Evolutionary conservation across 257 asterid species (phyloP), one percentile per base, ranked within the genome.

Genomic region (Knoxia roxburghii): DNA sequence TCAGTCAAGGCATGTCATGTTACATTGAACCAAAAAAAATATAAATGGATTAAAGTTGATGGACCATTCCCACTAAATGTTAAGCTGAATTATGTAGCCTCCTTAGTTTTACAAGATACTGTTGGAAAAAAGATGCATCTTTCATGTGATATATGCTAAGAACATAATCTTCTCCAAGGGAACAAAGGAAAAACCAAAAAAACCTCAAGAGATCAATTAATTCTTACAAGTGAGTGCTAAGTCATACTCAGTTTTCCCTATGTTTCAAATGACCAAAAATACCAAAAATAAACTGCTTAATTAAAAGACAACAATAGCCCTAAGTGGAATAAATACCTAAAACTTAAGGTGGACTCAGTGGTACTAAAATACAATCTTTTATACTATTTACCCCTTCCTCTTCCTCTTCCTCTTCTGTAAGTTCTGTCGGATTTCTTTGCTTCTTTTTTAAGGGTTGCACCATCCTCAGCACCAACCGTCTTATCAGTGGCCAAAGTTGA

Each of bases 381-480:
- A 57, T 71, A 67, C 69, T 68, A 75, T 69, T 80, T 81, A 63
- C 85, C 83, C 78, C 78, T 84, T 69, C 79, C 83, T 77, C 78
- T 84, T 69, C 79, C 78, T 72, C 80, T 72, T 69, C 83, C 55
- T 77, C 78, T 79, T 39, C 82, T 67, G 64, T 14, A 41, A 67
- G 75, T 65, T 71, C 53, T 82, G 12, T 63, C 72, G 0, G 75
- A 43, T 73, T 70, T 78, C 64, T 78, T 82, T 13, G 65, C 79
- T 64, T 61, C 89, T 58, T 65, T 81, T 77, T 85, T 80, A 67
- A 70, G 56, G 18, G 23, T 62, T 61, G 9, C 7, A 4, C 55
- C 54, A 14, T 58, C 77, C 5, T 5, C 63, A 68, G 71, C 71
- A 69, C 37, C 72, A 12, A 24, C 60, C 72, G 58, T 24, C 55